Evolutionary conservation across 768 basidiomycete species (phyloP), one percentile per base, ranked within the genome.

Genomic region (Kwoniella mangroviensis): DNA sequence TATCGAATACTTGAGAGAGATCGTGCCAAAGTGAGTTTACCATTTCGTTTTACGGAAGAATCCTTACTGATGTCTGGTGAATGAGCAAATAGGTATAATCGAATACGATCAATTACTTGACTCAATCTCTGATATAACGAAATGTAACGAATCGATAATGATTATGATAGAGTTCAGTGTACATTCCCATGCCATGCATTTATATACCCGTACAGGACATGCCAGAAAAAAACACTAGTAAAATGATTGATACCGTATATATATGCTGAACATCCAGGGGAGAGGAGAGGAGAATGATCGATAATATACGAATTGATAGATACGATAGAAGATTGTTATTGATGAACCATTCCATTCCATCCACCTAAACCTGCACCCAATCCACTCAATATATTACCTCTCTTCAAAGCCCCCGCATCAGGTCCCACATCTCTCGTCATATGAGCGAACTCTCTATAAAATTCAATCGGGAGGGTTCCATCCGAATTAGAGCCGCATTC

Each of bases 1-100:
- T 76, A 88, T 90, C 4, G 94, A 96, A 76, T 98, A 98, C 82
- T 86, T 98, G 62, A 86, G 90, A 53, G 96, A 98, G 81, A 94
- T 94, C 45, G 26, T 82, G 49, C 81, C 81, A 45, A 82, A 81
- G 80, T 82, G 62, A 69, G 78, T 68, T 43, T 34, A 34, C 34
- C 34, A 17, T 28, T 65, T 11, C n/a, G 24, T 17, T 19, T 11
- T 19, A 26, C 15, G 49, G 57, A 11, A 40, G 57, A 40, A 13
- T 41, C 17, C 28, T 40, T n/a, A 34, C 57, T 59, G 57, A 41
- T 34, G 34, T 26, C 34, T n/a, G 57, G 11, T n/a, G 24, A 26
- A 42, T 34, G 34, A 34, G 34, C 34, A 4, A 34, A 49, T 61
- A 76, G 75, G 45, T 76, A 70, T 51, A 76, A 72, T 53, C 69